Evolutionary conservation across 2,329 filamentous ascomycete genomes (phyloP), one percentile per base, ranked within the genome.

Genomic region (Colletotrichum sp.): DNA sequence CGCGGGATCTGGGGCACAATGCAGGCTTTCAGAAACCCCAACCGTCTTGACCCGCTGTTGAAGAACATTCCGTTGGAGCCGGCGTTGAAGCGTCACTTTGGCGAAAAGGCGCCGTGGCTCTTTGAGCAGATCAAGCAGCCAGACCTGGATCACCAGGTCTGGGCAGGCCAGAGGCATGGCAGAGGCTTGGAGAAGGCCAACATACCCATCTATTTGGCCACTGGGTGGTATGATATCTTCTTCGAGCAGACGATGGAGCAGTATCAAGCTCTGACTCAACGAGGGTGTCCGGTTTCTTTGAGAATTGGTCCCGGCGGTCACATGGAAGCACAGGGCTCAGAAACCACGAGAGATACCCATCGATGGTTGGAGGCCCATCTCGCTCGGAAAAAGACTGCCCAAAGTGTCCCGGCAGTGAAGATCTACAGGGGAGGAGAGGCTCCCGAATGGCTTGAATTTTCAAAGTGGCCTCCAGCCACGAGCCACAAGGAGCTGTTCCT

Each of bases 241-340:
- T 30, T 77, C 16, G 63, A 63, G 39, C 76, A 78, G 67, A 78
- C 63, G 6, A 64, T 80, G 65, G 73, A 71, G 32, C 66, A 78
- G 64, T 80, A 80, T 21, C 24, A 65, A 8, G 64, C 62, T 3
- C 28, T 79, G 13, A 34, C 16, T 15, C 70, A 72, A 34, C 70
- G 78, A 32, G 79, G 76, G 2, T 68, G 62, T 32, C 52, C 70
- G 7, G 79, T 80, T 4, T 70, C 70, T 18, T 55, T 80, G 12
- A 77, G 68, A 24, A 63, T 80, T 16, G 78, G 79, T 6, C 73
- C 79, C 1, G 80, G 79, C 57, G 74, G 71, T 6, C 79, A 80
- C 55, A 18, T 75, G 6, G 44, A 55, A 7, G 72, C 68, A 1
- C 60, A 57, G 16, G 67, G 66, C n/a, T 44, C 62, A 5, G 67